Conservation (phyloP, 2,329 filamentous ascomycete genomes). For the Graphium sp. region DNA sequence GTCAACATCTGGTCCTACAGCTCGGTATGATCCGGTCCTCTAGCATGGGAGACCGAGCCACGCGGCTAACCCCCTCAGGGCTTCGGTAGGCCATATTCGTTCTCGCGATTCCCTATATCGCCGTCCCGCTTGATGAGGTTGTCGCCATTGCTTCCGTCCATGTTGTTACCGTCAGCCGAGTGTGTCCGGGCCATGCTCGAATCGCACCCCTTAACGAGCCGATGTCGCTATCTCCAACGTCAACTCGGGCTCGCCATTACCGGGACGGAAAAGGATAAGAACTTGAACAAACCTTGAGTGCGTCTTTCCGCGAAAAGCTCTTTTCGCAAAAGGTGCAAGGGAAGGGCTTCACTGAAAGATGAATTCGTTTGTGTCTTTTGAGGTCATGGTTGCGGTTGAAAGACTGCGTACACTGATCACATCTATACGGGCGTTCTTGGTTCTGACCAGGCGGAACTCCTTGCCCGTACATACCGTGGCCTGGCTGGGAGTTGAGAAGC, state of each 20-base stretch:
- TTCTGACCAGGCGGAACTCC: constrained; percentile 25
- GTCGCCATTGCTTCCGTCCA: too few species aligned
- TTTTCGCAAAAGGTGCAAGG: constrained; percentile 86
- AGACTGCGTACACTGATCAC: constrained; percentile 78
- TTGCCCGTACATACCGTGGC: constrained; percentile 45
- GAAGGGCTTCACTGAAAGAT: constrained; percentile 89
- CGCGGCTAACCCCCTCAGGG: too few species aligned
- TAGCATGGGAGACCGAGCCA: too few species aligned
- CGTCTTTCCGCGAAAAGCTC: constrained; percentile 92
- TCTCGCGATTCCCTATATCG: too few species aligned
- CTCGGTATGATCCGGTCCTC: too few species aligned
- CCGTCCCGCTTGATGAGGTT: too few species aligned
- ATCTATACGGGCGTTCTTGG: constrained; percentile 81
- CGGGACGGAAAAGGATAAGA: too few species aligned
- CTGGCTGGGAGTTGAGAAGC: constrained; percentile 4
- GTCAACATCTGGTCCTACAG: too few species aligned
- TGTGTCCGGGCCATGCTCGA: too few species aligned
- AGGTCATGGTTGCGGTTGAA: constrained; percentile 95
- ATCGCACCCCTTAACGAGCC: constrained; percentile 47
- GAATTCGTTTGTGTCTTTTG: constrained; percentile 90
- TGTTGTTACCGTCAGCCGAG: too few species aligned
- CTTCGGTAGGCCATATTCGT: too few species aligned
- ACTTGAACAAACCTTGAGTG: constrained; percentile 62
- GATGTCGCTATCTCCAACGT: constrained; percentile 29
- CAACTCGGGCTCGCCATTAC: constrained; percentile 2